A percentile compares a stretch with the other conserved stretches of the same genome.
Evolutionary conservation across 208 protist species (phyloP).

Genomic region (Porcisia hertigi): DNA sequence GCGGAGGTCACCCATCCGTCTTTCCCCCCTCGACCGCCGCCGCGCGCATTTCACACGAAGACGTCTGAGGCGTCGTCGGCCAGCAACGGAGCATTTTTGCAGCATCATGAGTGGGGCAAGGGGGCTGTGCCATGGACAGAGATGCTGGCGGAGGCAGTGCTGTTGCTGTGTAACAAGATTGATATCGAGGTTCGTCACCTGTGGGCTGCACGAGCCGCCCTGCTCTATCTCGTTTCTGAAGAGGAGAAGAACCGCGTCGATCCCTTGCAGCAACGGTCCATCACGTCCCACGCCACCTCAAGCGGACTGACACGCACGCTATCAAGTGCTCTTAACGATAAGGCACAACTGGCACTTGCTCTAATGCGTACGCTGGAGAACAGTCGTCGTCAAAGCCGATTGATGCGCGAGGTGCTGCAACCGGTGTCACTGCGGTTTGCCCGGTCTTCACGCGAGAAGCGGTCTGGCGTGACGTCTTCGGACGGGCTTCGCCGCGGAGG

Average conservation of each 20-base stretch:
- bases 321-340: constrained; percentile 3
- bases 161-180: constrained; percentile 2
- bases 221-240: constrained; percentile 12
- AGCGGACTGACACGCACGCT: constrained; percentile 4
- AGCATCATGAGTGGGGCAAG: background rate
- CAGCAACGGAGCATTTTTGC: background rate
- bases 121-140: constrained; percentile 24
- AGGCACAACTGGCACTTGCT: constrained; percentile 13
- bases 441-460: background rate
- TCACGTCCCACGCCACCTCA: too few species aligned
- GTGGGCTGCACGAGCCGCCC: constrained; percentile 9
- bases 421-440: background rate
- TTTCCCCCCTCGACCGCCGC: background rate
- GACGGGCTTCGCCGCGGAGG: background rate
- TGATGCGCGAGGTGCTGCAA: constrained; percentile 5
- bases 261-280: background rate
- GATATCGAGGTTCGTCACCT: background rate
- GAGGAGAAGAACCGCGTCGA: background rate
- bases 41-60: background rate
- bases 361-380: constrained; percentile 2
- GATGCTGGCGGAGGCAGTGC: constrained; percentile 16
- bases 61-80: background rate
- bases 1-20: background rate
- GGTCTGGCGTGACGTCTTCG: background rate
- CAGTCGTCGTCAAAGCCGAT: background rate